Evolutionary conservation across 352 stramenopile genomes (phyloP).

Genomic region (Pythium periplocum): DNA sequence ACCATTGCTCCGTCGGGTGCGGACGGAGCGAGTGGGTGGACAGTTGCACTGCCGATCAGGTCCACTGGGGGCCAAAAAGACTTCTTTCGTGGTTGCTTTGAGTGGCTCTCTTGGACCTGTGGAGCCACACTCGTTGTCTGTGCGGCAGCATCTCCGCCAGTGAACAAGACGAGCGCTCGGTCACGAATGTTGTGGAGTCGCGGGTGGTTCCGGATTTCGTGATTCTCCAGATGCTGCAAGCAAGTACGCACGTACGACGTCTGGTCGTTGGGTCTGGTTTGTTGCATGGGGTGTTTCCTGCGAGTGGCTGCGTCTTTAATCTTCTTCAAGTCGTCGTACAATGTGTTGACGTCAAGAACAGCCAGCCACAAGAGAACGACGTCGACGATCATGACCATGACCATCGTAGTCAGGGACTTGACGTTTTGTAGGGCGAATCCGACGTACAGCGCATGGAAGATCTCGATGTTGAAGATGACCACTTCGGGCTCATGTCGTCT

Average conservation of each 20-base stretch:
- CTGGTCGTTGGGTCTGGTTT: background rate
- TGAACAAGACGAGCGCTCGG: too few species aligned
- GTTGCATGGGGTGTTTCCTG: background rate
- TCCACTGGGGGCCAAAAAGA: too few species aligned
- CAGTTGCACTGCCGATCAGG: too few species aligned
- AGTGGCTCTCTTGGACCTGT: background rate
- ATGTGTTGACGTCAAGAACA: background rate
- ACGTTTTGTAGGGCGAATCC: slow-evolving; percentile 1
- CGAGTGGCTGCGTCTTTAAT: too few species aligned
- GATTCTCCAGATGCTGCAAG: too few species aligned
- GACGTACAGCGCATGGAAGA: slow-evolving; percentile 10
- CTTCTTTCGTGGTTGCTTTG: background rate
- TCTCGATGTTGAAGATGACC: slow-evolving; percentile 2
- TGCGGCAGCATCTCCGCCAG: too few species aligned
- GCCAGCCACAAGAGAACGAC: background rate
- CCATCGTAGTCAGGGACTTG: background rate
- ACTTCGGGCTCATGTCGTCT: slow-evolving; percentile 19
- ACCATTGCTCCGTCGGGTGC: background rate
- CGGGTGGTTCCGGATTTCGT: too few species aligned
- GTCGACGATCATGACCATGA: slow-evolving; percentile 1
- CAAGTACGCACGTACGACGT: too few species aligned
- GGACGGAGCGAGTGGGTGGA: background rate
- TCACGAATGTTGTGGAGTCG: too few species aligned
- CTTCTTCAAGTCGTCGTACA: too few species aligned
- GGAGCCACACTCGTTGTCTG: too few species aligned